phyloP scores from a whole-genome alignment of 108 stramenopile genomes.

The Chaetoceros muelleri region DNA sequence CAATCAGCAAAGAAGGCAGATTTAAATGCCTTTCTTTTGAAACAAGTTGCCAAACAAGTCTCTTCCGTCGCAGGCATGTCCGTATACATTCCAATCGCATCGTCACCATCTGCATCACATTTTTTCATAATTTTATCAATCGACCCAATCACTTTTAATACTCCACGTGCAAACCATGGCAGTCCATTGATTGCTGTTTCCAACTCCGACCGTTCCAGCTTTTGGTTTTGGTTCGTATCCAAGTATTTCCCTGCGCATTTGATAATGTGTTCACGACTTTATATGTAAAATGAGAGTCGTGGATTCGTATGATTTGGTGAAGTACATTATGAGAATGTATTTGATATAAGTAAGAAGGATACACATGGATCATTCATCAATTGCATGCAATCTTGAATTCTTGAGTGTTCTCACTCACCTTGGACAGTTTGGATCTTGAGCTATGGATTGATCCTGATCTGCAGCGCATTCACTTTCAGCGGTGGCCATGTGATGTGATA shows the following conservation, averaged over 20 bases:
- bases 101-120: slow-evolving; percentile 56
- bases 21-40: slow-evolving; percentile 79
- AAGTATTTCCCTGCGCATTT: slow-evolving; percentile 62
- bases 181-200: slow-evolving; percentile 50
- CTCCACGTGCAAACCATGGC: slow-evolving; percentile 47
- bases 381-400: no score
- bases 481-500: no score
- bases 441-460: not conserved
- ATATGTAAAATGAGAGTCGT: no score
- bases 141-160: slow-evolving; percentile 34
- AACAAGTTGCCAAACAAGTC: slow-evolving; percentile 73
- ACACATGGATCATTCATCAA: no score
- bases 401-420: not conserved
- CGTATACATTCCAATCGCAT: slow-evolving; percentile 49
- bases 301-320: no score
- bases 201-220: slow-evolving; percentile 60
- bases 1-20: slow-evolving; percentile 76
- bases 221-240: slow-evolving; percentile 62
- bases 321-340: not conserved
- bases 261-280: slow-evolving; percentile 48
- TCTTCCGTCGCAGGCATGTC: slow-evolving; percentile 75
- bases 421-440: not conserved
- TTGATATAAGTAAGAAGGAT: no score
- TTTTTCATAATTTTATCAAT: slow-evolving; percentile 49
- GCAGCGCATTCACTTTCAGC: not conserved